phyloP scores from a whole-genome alignment of 257 asterid genomes.

The Perilla frutescens region DNA sequence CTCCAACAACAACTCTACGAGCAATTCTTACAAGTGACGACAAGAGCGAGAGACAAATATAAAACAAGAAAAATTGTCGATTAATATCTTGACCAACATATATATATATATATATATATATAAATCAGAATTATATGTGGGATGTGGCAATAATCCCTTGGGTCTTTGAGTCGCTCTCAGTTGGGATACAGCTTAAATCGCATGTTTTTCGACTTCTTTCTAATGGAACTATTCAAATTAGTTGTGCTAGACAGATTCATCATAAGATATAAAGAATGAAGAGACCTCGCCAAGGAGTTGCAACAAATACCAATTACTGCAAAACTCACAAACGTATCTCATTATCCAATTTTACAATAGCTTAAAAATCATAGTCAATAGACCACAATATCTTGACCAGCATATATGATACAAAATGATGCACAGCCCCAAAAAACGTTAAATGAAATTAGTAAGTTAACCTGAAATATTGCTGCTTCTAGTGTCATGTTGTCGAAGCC shows the following conservation, averaged over 20 bases:
- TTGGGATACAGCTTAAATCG: not conserved
- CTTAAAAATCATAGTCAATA: slow-evolving; percentile 13
- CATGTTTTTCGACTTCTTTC: not conserved
- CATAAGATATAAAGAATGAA: not conserved
- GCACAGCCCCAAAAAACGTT: slow-evolving; percentile 16
- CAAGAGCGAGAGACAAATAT: not conserved
- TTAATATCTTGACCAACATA: not conserved
- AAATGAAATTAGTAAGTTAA: slow-evolving; percentile 34
- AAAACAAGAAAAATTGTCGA: slow-evolving; percentile 6
- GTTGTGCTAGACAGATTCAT: not conserved
- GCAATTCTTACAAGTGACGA: not conserved
- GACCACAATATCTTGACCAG: slow-evolving; percentile 6
- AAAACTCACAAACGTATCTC: not conserved
- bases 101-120: no score
- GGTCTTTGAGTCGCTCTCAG: not conserved
- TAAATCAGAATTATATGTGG: no score
- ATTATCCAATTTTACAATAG: not conserved
- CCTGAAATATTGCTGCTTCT: slow-evolving; percentile 30
- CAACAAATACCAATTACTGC: slow-evolving; percentile 13
- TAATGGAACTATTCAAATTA: not conserved
- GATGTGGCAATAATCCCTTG: not conserved
- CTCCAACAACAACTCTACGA: not conserved
- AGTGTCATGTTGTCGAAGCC: slow-evolving; percentile 37
- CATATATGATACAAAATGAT: slow-evolving; percentile 38
- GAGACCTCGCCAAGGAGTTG: not conserved